Evolutionary conservation across 768 basidiomycete species (phyloP).

Genomic region (Trametes villosa): DNA sequence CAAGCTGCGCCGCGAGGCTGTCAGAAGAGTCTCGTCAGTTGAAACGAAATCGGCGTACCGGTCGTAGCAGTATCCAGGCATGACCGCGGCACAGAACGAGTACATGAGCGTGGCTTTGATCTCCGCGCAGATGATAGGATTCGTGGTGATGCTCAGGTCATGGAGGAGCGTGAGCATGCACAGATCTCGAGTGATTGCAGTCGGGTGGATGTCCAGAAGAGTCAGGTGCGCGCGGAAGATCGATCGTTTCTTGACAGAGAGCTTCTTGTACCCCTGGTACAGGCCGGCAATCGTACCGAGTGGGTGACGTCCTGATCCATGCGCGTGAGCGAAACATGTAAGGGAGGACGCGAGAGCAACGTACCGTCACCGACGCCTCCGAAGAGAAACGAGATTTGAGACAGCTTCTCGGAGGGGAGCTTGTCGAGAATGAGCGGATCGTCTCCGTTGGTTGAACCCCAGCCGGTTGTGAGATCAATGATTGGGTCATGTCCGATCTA

Average conservation of each 20-base stretch:
- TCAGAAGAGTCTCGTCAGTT: not conserved
- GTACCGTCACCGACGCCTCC: constrained; percentile 30
- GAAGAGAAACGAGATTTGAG: constrained; percentile 20
- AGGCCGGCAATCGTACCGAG: constrained; percentile 19
- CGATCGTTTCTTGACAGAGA: constrained; percentile 1
- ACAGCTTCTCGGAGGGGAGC: not conserved
- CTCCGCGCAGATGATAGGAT: constrained; percentile 3
- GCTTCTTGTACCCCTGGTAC: constrained; percentile 1
- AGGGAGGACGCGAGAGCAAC: not conserved
- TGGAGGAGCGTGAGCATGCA: constrained; percentile 21
- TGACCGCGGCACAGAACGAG: constrained; percentile 6
- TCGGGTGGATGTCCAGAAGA: constrained; percentile 25
- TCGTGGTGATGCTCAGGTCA: not conserved
- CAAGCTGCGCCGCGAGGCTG: no score
- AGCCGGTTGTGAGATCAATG: constrained; percentile 16
- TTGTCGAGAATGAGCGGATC: constrained; percentile 9
- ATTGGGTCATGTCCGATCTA: constrained; percentile 19
- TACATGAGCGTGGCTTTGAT: constrained; percentile 17
- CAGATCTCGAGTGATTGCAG: constrained; percentile 22
- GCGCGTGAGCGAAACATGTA: not conserved
- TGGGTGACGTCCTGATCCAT: constrained; percentile 14
- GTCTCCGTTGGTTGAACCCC: not conserved
- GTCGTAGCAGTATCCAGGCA: constrained; percentile 10
- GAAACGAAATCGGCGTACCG: not conserved
- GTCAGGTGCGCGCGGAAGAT: constrained; percentile 18